A percentile compares a stretch with the other conserved stretches of the same genome.
Evolutionary conservation across 2,329 filamentous ascomycete genomes (phyloP).

Genomic region (Chaetomium sp.): DNA sequence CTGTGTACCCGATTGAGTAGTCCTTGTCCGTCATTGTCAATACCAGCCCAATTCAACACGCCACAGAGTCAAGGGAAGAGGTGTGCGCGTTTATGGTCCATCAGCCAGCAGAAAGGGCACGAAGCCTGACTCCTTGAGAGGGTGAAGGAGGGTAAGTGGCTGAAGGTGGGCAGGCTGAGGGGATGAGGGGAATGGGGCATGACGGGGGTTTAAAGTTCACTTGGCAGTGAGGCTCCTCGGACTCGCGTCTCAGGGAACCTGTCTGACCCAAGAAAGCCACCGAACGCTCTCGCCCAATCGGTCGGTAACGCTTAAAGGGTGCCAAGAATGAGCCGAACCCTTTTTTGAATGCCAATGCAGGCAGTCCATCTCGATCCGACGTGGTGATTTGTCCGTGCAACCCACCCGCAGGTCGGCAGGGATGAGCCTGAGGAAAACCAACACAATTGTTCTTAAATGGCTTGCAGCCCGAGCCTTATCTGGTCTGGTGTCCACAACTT

Average conservation of each 20-base stretch:
- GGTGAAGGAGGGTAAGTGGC: not conserved
- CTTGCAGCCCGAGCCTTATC: not conserved
- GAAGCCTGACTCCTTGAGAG: not conserved
- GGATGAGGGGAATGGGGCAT: not conserved
- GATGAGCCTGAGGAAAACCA: not conserved
- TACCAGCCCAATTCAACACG: not conserved
- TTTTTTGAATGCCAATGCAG: not conserved
- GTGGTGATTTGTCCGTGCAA: slow-evolving; percentile 4
- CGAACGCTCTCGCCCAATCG: not conserved
- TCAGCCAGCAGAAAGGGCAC: not conserved
- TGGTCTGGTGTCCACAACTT: not conserved
- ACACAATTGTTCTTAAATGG: not conserved
- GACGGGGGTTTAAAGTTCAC: not conserved
- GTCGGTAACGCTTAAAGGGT: not conserved
- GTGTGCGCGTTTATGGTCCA: not conserved
- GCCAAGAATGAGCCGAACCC: not conserved
- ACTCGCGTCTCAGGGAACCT: not conserved
- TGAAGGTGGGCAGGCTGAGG: no score
- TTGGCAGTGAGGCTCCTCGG: slow-evolving; percentile 8
- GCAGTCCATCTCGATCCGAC: not conserved
- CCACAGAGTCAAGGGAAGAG: not conserved
- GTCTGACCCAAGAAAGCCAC: not conserved
- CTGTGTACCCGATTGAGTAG: slow-evolving; percentile 10
- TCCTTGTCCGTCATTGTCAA: slow-evolving; percentile 3
- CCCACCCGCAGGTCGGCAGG: not conserved